phyloP scores from a whole-genome alignment of 495 filamentous ascomycete genomes.

The Penicillium herquei region DNA sequence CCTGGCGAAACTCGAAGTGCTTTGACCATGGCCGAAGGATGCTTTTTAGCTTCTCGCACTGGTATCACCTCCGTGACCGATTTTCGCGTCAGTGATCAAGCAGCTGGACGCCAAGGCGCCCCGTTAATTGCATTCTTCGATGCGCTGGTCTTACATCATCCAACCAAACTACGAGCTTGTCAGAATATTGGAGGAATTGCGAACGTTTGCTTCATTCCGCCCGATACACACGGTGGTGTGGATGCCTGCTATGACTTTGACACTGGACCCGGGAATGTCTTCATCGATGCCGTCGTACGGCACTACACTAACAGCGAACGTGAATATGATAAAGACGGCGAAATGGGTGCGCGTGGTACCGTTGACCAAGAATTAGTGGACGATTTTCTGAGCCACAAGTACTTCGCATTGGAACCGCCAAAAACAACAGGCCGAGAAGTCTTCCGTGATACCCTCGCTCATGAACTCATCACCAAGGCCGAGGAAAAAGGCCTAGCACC shows the following conservation, averaged over 20 bases:
- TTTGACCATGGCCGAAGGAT: conserved; percentile 47
- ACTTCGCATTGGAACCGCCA: conserved; percentile 49
- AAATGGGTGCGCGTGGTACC: conserved; percentile 50
- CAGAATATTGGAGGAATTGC: conserved; percentile 62
- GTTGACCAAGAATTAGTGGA: conserved; percentile 54
- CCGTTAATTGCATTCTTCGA: conserved; percentile 49
- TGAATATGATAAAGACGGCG: conserved; percentile 46
- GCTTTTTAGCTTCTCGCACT: conserved; percentile 41
- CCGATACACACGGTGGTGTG: conserved; percentile 47
- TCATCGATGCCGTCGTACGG: conserved; percentile 40
- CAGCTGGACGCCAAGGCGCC: conserved; percentile 44
- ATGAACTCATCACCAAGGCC: conserved; percentile 46
- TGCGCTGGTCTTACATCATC: conserved; percentile 53
- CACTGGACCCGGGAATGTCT: conserved; percentile 42
- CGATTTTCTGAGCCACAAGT: conserved; percentile 47
- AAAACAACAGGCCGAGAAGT: conserved; percentile 60
- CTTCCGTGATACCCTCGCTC: conserved; percentile 53
- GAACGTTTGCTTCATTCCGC: conserved; percentile 59
- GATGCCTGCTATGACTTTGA: conserved; percentile 54
- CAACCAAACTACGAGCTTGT: conserved; percentile 53
- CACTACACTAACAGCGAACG: conserved; percentile 32
- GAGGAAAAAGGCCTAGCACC: conserved; percentile 40
- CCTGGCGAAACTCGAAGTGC: conserved; percentile 47
- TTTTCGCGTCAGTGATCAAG: conserved; percentile 46
- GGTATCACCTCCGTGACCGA: conserved; percentile 47